phyloP scores from a whole-genome alignment of 2,329 filamentous ascomycete species.

The Ustulina deusta region DNA sequence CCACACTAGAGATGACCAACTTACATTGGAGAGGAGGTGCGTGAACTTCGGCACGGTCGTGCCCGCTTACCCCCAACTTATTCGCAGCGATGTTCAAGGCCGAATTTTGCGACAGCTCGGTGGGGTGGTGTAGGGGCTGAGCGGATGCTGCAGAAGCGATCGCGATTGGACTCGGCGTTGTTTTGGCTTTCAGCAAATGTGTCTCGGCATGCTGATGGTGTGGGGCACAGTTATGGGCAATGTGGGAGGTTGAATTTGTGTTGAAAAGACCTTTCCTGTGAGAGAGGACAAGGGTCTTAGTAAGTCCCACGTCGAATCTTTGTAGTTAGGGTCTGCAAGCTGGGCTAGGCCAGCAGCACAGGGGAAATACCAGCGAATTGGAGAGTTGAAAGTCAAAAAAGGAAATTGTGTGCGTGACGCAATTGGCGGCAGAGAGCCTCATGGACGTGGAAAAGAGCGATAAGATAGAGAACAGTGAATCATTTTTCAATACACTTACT shows the following conservation, averaged over 20 bases:
- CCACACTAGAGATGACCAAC: constrained; percentile 45
- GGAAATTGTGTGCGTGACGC: constrained; percentile 36
- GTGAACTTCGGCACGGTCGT: constrained; percentile 56
- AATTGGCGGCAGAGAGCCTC: constrained; percentile 19
- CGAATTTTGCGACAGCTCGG: constrained; percentile 45
- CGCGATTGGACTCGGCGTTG: constrained; percentile 50
- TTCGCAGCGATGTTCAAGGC: constrained; percentile 44
- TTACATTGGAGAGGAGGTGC: constrained; percentile 63
- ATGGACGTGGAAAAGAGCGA: background rate
- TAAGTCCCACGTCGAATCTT: constrained; percentile 36
- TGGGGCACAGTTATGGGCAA: constrained; percentile 38
- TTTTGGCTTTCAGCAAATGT: constrained; percentile 53
- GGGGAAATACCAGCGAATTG: constrained; percentile 34
- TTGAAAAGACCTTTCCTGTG: constrained; percentile 51
- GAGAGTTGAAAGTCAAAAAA: constrained; percentile 40
- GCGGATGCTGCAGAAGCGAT: constrained; percentile 51
- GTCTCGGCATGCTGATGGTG: constrained; percentile 58
- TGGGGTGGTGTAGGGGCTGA: constrained; percentile 44
- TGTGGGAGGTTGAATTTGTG: constrained; percentile 44
- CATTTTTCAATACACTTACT: constrained; percentile 67
- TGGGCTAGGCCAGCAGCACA: constrained; percentile 5
- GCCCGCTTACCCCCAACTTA: constrained; percentile 39
- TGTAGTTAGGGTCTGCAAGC: constrained; percentile 12
- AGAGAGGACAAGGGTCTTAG: constrained; percentile 44
- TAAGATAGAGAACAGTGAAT: constrained; percentile 17